These are phyloP conservation scores for Aspergillus ellipticus DNA, from an alignment of 495 filamentous ascomycete species.

Conservation along the genomic window DNA sequence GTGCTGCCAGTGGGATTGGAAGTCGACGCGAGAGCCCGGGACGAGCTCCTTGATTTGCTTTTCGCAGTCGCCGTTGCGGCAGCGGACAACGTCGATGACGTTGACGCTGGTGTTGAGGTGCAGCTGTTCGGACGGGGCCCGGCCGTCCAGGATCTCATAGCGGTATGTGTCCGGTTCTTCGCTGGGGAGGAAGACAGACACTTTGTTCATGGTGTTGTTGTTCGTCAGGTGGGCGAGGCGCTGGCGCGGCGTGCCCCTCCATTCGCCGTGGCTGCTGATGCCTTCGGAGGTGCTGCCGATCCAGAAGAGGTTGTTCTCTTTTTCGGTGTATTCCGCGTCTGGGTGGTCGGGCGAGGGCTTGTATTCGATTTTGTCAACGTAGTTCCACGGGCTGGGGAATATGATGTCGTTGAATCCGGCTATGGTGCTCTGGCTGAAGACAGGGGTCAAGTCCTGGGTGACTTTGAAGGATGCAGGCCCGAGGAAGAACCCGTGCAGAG, in stretches of 20 bases:
- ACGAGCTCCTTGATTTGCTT: constrained; percentile 50
- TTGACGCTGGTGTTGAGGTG: constrained; percentile 39
- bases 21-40: constrained; percentile 36
- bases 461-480: constrained; percentile 60
- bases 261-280: constrained; percentile 46
- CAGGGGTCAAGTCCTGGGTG: constrained; percentile 59
- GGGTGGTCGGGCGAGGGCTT: constrained; percentile 32
- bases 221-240: constrained; percentile 53
- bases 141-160: constrained; percentile 36
- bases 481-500: constrained; percentile 68
- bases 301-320: constrained; percentile 50
- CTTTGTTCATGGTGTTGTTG: constrained; percentile 45
- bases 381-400: constrained; percentile 48
- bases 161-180: constrained; percentile 26
- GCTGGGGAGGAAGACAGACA: constrained; percentile 38
- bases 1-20: constrained; percentile 61
- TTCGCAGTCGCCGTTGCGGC: constrained; percentile 48
- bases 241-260: constrained; percentile 58
- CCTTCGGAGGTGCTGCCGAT: constrained; percentile 56
- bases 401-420: constrained; percentile 50
- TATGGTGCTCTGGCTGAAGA: constrained; percentile 72
- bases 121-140: constrained; percentile 25
- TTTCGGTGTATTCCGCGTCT: constrained; percentile 37
- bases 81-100: constrained; percentile 50
- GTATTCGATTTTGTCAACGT: constrained; percentile 47